phyloP scores from a whole-genome alignment of 1,284 basidiomycete species.

The Cutaneotrichosporon cutaneum region DNA sequence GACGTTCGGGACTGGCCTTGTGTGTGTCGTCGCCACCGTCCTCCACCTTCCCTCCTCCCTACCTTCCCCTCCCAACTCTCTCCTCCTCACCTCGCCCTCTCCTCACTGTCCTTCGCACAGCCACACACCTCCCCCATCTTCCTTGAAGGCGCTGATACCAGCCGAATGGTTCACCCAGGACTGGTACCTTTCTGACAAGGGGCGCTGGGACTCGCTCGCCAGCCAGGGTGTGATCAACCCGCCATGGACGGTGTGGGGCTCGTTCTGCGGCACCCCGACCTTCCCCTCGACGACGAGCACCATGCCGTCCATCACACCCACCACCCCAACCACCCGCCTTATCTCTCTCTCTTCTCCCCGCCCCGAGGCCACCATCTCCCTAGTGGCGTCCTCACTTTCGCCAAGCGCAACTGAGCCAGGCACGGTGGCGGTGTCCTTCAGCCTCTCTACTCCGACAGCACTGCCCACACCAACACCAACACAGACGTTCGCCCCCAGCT shows the following conservation, averaged over 20 bases:
- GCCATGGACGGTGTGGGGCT: slow-evolving; percentile 29
- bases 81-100: no score
- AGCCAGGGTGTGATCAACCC: slow-evolving; percentile 38
- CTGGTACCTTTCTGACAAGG: slow-evolving; percentile 33
- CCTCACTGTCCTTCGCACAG: no score
- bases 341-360: background rate
- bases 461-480: no score
- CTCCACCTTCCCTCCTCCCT: no score
- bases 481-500: no score
- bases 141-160: background rate
- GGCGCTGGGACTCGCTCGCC: slow-evolving; percentile 36
- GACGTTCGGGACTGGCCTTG: no score
- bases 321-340: background rate
- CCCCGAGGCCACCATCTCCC: background rate
- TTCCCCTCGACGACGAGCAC: background rate
- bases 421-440: background rate
- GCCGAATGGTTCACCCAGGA: slow-evolving; percentile 38
- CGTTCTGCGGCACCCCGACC: slow-evolving; percentile 16
- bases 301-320: background rate
- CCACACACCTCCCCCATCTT: no score
- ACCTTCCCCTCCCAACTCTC: no score
- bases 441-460: background rate
- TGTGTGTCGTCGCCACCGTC: no score
- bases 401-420: background rate
- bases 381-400: no score